These are phyloP conservation scores for Nakazawaea wickerhamii DNA, from an alignment of 805 yeast species.

Conservation along the genomic window DNA sequence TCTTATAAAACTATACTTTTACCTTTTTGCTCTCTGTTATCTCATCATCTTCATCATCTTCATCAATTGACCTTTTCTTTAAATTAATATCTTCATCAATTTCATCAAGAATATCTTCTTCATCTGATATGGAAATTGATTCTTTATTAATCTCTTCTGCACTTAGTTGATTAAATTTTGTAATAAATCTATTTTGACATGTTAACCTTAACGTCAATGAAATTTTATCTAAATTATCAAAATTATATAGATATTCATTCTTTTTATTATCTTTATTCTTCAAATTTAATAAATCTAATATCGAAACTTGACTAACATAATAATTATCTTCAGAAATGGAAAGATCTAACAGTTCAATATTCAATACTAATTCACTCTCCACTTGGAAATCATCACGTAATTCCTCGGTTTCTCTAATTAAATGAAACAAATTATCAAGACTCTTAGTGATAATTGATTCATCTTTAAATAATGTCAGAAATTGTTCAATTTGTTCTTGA, in stretches of 20 bases:
- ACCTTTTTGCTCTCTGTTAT: no score
- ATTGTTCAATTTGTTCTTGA: not conserved
- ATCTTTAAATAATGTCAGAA: conserved; percentile 5
- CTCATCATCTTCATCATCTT: conserved; percentile 19
- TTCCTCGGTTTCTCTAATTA: conserved; percentile 7
- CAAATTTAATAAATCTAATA: conserved; percentile 7
- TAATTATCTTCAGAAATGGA: conserved; percentile 11
- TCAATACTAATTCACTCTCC: conserved; percentile 10
- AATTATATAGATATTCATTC: not conserved
- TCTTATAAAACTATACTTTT: no score
- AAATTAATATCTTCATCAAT: conserved; percentile 22
- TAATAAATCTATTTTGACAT: conserved; percentile 8
- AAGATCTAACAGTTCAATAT: conserved; percentile 1
- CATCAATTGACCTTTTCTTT: conserved; percentile 26
- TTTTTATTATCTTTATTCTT: conserved; percentile 4
- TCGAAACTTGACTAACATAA: conserved; percentile 10
- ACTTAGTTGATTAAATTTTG: conserved; percentile 9
- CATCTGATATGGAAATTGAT: conserved; percentile 3
- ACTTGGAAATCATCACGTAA: conserved; percentile 15
- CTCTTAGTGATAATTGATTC: not conserved
- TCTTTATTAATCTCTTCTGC: not conserved
- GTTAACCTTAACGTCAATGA: conserved; percentile 6
- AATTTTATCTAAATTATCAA: conserved; percentile 4
- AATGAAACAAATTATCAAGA: conserved; percentile 9
- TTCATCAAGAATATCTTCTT: conserved; percentile 6